Evolutionary conservation across 2,329 filamentous ascomycete genomes (phyloP).

Genomic region (Monosporascus sp.): DNA sequence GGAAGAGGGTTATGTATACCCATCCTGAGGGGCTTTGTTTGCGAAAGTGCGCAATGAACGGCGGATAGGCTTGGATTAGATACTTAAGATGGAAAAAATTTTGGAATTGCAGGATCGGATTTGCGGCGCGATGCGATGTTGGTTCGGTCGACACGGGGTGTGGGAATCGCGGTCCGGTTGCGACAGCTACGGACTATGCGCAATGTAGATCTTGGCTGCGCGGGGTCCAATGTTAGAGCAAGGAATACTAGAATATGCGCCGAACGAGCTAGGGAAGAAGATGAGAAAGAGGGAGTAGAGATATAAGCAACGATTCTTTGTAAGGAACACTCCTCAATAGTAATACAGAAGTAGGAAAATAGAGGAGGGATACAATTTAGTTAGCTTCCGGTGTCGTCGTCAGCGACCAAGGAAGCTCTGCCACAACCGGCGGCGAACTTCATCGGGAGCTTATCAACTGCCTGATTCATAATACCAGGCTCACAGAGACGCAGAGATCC

Average conservation of each 20-base stretch:
- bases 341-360: not conserved
- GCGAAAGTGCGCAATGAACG: not conserved
- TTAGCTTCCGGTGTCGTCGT: not conserved
- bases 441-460: not conserved
- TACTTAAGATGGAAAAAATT: not conserved
- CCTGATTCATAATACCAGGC: not conserved
- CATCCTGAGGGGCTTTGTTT: slow-evolving; percentile 35
- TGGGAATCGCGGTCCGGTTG: not conserved
- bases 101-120: not conserved
- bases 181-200: not conserved
- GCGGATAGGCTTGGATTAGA: not conserved
- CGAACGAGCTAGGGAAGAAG: too few species aligned
- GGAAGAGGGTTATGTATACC: slow-evolving; percentile 63
- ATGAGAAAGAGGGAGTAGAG: too few species aligned
- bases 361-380: not conserved
- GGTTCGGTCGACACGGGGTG: not conserved
- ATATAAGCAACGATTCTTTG: too few species aligned
- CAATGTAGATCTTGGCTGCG: not conserved
- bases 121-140: not conserved
- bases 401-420: not conserved
- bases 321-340: too few species aligned
- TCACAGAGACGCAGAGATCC: not conserved
- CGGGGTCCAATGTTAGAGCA: not conserved
- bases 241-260: not conserved
- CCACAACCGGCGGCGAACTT: not conserved